Percentiles rank a stretch among this genome's conserved stretches.
Conservation (phyloP, 2,329 filamentous ascomycete species). For the Diplodia corticola region DNA sequence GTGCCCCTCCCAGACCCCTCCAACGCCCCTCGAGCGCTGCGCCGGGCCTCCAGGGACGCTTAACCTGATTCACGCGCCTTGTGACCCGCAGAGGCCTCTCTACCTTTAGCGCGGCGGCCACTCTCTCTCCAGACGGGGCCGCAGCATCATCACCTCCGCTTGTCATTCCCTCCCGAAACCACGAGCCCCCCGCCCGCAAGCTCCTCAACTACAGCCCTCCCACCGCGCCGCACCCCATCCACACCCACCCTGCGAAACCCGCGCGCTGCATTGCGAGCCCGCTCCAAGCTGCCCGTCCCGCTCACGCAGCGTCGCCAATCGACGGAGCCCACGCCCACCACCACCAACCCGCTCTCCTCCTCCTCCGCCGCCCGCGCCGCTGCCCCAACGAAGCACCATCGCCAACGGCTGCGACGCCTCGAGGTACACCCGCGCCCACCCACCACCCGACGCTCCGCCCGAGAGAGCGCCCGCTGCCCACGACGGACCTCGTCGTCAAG, state of each 20-base stretch:
- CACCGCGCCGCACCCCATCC: background rate
- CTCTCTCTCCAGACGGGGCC: conserved; percentile 21
- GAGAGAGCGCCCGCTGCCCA: conserved; percentile 46
- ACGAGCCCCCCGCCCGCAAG: conserved; percentile 11
- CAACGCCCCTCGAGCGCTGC: conserved; percentile 16
- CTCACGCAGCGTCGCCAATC: conserved; percentile 15
- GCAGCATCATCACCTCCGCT: conserved; percentile 22
- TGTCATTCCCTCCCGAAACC: conserved; percentile 22
- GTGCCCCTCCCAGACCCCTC: conserved; percentile 16
- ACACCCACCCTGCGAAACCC: background rate
- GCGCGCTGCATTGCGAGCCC: conserved; percentile 11
- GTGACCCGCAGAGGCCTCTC: conserved; percentile 19
- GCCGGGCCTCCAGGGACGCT: conserved; percentile 10
- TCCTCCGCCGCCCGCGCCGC: conserved; percentile 28
- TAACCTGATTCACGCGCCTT: conserved; percentile 19
- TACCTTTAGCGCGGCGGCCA: conserved; percentile 22
- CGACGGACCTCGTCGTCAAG: conserved; percentile 54
- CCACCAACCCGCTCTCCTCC: conserved; percentile 14
- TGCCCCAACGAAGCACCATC: conserved; percentile 30
- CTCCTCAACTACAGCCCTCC: background rate
- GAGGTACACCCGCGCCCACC: conserved; percentile 10
- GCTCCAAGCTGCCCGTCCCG: conserved; percentile 1
- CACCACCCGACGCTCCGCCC: conserved; percentile 22
- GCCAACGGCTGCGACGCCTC: conserved; percentile 25
- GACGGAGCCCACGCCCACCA: conserved; percentile 19